Conservation (phyloP, 345 rosid species). For the Hypericum perforatum region DNA sequence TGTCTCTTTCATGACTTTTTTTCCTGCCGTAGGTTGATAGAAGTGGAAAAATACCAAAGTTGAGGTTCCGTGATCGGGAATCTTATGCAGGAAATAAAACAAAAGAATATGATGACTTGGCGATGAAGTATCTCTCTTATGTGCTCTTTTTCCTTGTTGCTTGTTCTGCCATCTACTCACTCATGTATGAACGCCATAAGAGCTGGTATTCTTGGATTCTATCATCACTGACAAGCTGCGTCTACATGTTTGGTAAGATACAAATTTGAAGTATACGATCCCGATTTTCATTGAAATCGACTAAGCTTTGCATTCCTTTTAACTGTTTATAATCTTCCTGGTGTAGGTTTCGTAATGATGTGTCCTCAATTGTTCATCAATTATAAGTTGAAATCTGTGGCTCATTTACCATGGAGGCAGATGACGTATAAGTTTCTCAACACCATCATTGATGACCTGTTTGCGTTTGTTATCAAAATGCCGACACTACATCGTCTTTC, state of each 20-base stretch:
- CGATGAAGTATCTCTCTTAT: constrained; percentile 91
- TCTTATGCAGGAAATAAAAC: constrained; percentile 94
- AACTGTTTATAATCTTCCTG: neutral
- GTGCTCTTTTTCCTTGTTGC: constrained; percentile 79
- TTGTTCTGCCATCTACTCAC: constrained; percentile 78
- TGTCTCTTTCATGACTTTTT: neutral
- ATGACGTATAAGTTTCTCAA: constrained; percentile 99
- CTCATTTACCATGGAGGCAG: constrained; percentile 99
- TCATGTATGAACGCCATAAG: constrained; percentile 84
- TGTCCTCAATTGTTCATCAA: constrained; percentile 98
- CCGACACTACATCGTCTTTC: constrained; percentile 87
- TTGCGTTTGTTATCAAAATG: constrained; percentile 98
- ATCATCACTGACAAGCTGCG: constrained; percentile 93
- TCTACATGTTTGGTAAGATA: constrained; percentile 94
- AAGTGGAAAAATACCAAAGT: constrained; percentile 79
- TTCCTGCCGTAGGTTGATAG: constrained; percentile 59
- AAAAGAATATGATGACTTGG: constrained; percentile 95
- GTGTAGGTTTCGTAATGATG: constrained; percentile 94
- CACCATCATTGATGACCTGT: constrained; percentile 97
- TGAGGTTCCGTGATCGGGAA: constrained; percentile 90
- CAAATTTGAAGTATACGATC: neutral
- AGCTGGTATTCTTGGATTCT: constrained; percentile 99
- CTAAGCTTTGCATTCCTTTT: neutral
- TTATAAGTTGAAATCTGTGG: constrained; percentile 90
- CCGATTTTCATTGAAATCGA: no score